Evolutionary conservation across 257 asterid species (phyloP).

Genomic region (Ballota nigra): DNA sequence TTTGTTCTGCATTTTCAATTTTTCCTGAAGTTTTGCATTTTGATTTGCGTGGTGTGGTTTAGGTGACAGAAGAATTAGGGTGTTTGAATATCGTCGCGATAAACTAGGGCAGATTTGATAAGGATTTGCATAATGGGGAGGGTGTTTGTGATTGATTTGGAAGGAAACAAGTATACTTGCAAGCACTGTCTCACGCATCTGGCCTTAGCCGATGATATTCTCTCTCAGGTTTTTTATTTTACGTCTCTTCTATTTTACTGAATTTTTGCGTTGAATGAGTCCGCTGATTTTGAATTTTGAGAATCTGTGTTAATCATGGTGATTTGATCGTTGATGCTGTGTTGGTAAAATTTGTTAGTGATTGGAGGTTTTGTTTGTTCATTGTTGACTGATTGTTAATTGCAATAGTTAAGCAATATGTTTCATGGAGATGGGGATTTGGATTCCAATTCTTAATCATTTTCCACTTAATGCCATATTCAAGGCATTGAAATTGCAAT

Average conservation of each 20-base stretch:
- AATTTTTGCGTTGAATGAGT: not conserved
- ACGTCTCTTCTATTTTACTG: not conserved
- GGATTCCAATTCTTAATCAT: not conserved
- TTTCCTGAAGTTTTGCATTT: not conserved
- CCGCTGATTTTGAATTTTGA: constrained; percentile 11
- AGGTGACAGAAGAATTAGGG: constrained; percentile 21
- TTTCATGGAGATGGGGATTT: not conserved
- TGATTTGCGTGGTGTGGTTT: constrained; percentile 3
- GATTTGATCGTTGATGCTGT: not conserved
- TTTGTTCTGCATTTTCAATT: not conserved
- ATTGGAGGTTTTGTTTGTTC: not conserved
- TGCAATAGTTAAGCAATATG: not conserved
- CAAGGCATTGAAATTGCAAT: too few species aligned
- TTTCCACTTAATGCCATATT: too few species aligned
- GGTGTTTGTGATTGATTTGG: constrained; percentile 53
- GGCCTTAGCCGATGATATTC: constrained; percentile 49
- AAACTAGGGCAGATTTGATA: not conserved
- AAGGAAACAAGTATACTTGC: constrained; percentile 66
- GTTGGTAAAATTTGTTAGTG: not conserved
- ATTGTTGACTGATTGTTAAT: not conserved
- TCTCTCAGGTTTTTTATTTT: constrained; percentile 57
- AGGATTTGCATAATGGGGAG: constrained; percentile 54
- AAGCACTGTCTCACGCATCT: constrained; percentile 71
- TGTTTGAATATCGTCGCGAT: constrained; percentile 14
- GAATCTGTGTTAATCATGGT: not conserved